These are phyloP conservation scores for Sporothrix curviconia DNA, from an alignment of 2,329 filamentous ascomycete species.

Conservation along the genomic window DNA sequence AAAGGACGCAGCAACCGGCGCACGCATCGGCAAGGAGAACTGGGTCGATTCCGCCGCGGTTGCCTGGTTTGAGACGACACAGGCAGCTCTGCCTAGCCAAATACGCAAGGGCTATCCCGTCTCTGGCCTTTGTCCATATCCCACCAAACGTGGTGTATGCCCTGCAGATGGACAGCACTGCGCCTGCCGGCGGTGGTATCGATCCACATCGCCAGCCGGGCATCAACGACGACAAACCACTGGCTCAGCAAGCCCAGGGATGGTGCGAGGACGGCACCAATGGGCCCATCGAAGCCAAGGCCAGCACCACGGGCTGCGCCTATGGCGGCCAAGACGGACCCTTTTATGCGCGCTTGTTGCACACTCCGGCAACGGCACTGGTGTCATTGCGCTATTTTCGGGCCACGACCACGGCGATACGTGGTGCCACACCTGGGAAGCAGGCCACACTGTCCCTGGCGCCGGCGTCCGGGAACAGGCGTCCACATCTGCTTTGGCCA, in stretches of 20 bases:
- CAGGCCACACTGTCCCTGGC: slow-evolving; percentile 14
- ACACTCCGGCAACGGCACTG: slow-evolving; percentile 41
- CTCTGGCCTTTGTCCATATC: slow-evolving; percentile 45
- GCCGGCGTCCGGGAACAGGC: slow-evolving; percentile 32
- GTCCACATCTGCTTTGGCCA: slow-evolving; percentile 43
- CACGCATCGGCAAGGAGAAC: slow-evolving; percentile 24
- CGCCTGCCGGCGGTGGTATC: slow-evolving; percentile 19
- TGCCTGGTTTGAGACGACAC: slow-evolving; percentile 37
- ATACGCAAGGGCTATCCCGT: slow-evolving; percentile 32
- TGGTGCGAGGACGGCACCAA: slow-evolving; percentile 26
- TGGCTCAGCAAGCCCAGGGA: slow-evolving; percentile 28
- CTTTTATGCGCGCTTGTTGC: slow-evolving; percentile 53
- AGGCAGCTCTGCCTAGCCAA: slow-evolving; percentile 24
- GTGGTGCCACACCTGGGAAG: slow-evolving; percentile 40
- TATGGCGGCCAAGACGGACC: slow-evolving; percentile 41
- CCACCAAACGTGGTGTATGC: slow-evolving; percentile 29
- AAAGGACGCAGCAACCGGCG: slow-evolving; percentile 13
- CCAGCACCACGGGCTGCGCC: slow-evolving; percentile 26
- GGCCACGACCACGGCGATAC: slow-evolving; percentile 55
- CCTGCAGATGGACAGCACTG: slow-evolving; percentile 23
- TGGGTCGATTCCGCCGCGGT: slow-evolving; percentile 41
- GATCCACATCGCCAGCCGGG: slow-evolving; percentile 27
- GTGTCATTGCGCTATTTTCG: slow-evolving; percentile 46
- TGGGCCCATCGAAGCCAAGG: too few relatives aligned
- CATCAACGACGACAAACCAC: slow-evolving; percentile 28